Evolutionary conservation across 2,329 filamentous ascomycete genomes (phyloP).

Genomic region (Xylariaceae sp.): DNA sequence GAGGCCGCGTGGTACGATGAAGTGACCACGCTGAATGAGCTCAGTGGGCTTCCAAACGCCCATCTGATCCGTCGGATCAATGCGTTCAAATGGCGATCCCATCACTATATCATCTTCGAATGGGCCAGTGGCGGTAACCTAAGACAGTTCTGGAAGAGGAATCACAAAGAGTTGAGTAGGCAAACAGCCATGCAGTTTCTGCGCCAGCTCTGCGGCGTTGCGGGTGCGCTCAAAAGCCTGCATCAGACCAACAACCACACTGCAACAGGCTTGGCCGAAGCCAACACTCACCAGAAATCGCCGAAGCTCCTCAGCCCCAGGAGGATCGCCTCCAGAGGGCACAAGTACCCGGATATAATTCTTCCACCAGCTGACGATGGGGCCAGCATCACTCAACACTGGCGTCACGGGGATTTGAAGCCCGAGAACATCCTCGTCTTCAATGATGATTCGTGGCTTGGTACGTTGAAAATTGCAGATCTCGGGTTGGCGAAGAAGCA

Average conservation of each 20-base stretch:
- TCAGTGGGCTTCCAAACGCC: slow-evolving; percentile 33
- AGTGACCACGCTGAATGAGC: slow-evolving; percentile 1
- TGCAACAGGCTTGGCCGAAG: background rate
- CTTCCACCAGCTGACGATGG: background rate
- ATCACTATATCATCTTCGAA: slow-evolving; percentile 17
- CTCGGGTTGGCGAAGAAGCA: slow-evolving; percentile 17
- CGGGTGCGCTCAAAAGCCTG: slow-evolving; percentile 3
- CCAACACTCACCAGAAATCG: no score
- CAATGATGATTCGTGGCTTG: slow-evolving; percentile 2
- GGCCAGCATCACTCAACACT: background rate
- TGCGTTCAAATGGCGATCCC: slow-evolving; percentile 7
- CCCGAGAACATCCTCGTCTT: slow-evolving; percentile 22
- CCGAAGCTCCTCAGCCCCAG: no score
- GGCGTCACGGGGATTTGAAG: slow-evolving; percentile 17
- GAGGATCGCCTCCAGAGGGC: background rate
- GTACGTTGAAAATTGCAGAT: slow-evolving; percentile 16
- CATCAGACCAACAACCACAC: slow-evolving; percentile 9
- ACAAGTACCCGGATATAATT: background rate
- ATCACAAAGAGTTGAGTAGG: background rate
- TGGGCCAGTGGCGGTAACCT: slow-evolving; percentile 21
- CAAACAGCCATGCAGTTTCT: slow-evolving; percentile 1
- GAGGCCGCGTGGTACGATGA: slow-evolving; percentile 2
- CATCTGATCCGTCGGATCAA: slow-evolving; percentile 9
- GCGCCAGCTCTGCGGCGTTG: slow-evolving; percentile 8
- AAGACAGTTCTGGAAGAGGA: slow-evolving; percentile 13